Conservation (phyloP, 2,329 filamentous ascomycete species). For the Pseudogymnoascus sp. region DNA sequence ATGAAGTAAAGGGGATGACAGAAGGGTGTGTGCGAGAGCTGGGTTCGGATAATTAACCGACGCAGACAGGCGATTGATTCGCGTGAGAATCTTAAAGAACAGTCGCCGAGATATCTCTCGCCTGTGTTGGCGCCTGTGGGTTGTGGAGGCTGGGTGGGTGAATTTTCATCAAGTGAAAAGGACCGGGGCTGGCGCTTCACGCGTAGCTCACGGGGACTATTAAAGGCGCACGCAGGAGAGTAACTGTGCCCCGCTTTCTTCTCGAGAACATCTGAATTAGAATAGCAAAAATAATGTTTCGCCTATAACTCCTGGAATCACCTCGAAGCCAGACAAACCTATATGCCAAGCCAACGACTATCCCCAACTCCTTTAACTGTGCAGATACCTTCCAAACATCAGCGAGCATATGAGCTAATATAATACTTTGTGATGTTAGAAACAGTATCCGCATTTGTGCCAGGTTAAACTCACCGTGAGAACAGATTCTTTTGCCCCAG, state of each 20-base stretch:
- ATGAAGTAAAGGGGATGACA: not conserved
- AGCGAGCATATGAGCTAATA: constrained; percentile 4
- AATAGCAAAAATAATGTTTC: not conserved
- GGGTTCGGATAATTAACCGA: not conserved
- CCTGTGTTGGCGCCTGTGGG: not conserved
- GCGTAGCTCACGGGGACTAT: not conserved
- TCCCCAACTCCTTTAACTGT: not conserved
- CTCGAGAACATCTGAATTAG: not conserved
- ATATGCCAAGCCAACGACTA: not conserved
- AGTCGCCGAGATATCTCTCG: not conserved
- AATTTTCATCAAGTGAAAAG: not conserved
- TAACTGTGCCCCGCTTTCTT: not conserved
- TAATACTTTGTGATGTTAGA: not conserved
- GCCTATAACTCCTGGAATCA: not conserved
- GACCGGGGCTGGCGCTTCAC: not conserved
- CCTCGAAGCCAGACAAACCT: not conserved
- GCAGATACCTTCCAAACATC: not conserved
- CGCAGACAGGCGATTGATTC: not conserved
- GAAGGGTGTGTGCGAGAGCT: not conserved
- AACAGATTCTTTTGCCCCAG: not conserved
- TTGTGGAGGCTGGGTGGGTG: not conserved
- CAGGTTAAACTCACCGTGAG: not conserved
- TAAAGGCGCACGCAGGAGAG: not conserved
- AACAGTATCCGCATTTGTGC: not conserved
- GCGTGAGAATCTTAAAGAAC: not conserved